Conservation (phyloP, 345 rosid genomes). For the Camelina sativa region DNA sequence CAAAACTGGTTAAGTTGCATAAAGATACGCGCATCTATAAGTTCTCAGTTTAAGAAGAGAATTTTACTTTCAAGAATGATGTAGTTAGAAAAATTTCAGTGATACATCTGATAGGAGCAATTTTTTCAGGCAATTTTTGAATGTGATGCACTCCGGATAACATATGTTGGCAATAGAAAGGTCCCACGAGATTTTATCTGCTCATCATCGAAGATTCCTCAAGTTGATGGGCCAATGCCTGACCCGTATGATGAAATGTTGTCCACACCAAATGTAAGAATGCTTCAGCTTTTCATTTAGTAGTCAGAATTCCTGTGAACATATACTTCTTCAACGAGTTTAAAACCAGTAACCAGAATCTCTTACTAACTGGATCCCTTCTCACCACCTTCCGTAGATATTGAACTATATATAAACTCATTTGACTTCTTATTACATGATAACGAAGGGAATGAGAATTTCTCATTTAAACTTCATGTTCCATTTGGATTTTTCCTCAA, state of each 20-base stretch:
- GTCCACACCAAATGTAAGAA: slow-evolving; percentile 93
- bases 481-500: too few species aligned
- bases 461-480: too few species aligned
- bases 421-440: too few species aligned
- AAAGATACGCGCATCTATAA: not conserved
- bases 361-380: too few species aligned
- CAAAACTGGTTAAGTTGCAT: not conserved
- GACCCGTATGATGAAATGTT: slow-evolving; percentile 91
- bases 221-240: slow-evolving; percentile 92
- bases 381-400: too few species aligned
- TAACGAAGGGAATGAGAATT: too few species aligned
- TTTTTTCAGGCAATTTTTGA: slow-evolving; percentile 34
- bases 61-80: slow-evolving; percentile 15
- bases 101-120: not conserved
- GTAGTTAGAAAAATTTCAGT: not conserved
- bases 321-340: too few species aligned
- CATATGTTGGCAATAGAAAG: slow-evolving; percentile 19
- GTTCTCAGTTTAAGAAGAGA: not conserved
- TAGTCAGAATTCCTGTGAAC: too few species aligned
- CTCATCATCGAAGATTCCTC: slow-evolving; percentile 67
- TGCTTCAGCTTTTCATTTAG: slow-evolving; percentile 23
- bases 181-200: slow-evolving; percentile 23
- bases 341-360: too few species aligned
- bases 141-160: slow-evolving; percentile 15
- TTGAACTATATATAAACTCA: too few species aligned